phyloP scores from a whole-genome alignment of 208 protist species.

The Porcisia deanei region DNA sequence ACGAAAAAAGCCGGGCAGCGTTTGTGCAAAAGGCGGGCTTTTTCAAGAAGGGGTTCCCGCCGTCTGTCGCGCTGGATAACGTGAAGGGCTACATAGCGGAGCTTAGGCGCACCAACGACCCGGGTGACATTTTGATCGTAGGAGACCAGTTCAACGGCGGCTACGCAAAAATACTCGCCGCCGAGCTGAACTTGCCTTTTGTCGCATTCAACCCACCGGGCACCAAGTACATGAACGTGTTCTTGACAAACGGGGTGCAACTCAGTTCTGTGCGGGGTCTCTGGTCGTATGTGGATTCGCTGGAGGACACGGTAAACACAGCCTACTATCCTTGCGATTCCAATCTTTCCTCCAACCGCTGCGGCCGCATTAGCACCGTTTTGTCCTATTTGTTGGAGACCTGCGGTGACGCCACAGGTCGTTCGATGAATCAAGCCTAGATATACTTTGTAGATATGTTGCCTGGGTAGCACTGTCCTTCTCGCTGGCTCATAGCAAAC shows the following conservation, averaged over 20 bases:
- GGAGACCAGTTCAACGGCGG: conserved; percentile 90
- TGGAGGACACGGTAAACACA: conserved; percentile 67
- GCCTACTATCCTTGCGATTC: conserved; percentile 58
- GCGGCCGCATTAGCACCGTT: conserved; percentile 68
- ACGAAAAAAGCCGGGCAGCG: conserved; percentile 43
- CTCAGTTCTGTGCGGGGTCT: conserved; percentile 52
- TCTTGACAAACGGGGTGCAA: conserved; percentile 48
- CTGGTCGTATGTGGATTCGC: conserved; percentile 79
- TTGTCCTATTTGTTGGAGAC: conserved; percentile 45
- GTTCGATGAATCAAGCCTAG: conserved; percentile 24
- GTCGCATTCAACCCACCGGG: conserved; percentile 86
- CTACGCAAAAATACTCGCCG: conserved; percentile 78
- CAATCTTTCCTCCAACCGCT: conserved; percentile 51
- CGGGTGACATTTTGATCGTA: conserved; percentile 63
- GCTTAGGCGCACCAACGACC: conserved; percentile 22
- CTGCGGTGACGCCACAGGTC: conserved; percentile 62
- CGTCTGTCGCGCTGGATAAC: conserved; percentile 46
- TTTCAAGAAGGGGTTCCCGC: conserved; percentile 70
- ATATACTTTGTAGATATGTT: not conserved
- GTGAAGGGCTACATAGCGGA: conserved; percentile 53
- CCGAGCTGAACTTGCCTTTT: conserved; percentile 51
- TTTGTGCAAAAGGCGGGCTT: conserved; percentile 69
- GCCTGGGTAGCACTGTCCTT: not conserved
- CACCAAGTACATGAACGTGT: conserved; percentile 46
- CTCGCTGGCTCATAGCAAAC: not conserved